phyloP scores from a whole-genome alignment of 2,329 filamentous ascomycete genomes.

The Alternaria tenuissima region DNA sequence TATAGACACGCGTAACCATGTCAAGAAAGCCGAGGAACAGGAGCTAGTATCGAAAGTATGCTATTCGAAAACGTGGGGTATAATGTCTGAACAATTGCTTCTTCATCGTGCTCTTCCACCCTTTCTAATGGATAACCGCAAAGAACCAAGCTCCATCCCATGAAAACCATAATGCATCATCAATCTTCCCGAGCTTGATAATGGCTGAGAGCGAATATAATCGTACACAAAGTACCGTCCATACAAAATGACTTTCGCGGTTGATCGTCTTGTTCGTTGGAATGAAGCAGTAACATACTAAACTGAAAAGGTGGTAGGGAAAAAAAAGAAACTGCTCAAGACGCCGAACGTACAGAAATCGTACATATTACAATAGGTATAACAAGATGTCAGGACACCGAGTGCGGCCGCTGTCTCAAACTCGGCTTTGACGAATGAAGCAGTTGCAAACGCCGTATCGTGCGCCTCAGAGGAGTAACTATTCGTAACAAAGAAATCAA shows the following conservation, averaged over 20 bases:
- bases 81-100: conserved; percentile 11
- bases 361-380: conserved; percentile 29
- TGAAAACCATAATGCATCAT: conserved; percentile 10
- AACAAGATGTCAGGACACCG: conserved; percentile 38
- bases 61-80: conserved; percentile 13
- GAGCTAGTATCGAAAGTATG: neutral
- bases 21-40: neutral
- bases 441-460: conserved; percentile 45
- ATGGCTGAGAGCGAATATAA: conserved; percentile 3
- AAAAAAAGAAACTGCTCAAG: conserved; percentile 1
- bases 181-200: conserved; percentile 10
- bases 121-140: neutral
- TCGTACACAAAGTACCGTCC: conserved; percentile 9
- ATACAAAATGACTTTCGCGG: conserved; percentile 1
- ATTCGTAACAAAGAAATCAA: conserved; percentile 29
- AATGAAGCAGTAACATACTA: conserved; percentile 4
- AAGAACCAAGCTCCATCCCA: neutral
- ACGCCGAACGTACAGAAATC: conserved; percentile 19
- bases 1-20: neutral
- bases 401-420: conserved; percentile 38
- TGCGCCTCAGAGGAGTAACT: conserved; percentile 47
- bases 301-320: neutral
- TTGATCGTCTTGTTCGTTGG: conserved; percentile 11
- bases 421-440: conserved; percentile 46
- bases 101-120: neutral